Evolutionary conservation across 108 stramenopile species (phyloP).

Genomic region (Cyclotella cryptica): DNA sequence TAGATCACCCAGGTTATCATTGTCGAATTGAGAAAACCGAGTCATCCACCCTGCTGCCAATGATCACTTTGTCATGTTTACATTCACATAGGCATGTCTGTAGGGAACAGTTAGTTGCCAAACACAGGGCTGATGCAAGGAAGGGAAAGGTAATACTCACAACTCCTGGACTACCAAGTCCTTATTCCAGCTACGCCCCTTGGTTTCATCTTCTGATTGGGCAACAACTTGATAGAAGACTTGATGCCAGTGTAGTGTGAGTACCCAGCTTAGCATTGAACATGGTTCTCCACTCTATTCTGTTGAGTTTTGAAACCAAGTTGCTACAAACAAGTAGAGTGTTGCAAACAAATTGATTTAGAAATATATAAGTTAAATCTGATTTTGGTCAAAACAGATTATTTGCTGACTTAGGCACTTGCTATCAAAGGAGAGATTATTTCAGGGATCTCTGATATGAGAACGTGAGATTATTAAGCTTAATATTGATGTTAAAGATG

Average conservation of each 20-base stretch:
- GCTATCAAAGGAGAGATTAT: too few species aligned
- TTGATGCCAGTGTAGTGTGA: neutral
- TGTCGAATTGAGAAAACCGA: conserved; percentile 31
- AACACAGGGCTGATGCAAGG: neutral
- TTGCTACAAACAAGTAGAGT: too few species aligned
- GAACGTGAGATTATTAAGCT: too few species aligned
- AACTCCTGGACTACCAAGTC: conserved; percentile 32
- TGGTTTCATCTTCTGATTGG: conserved; percentile 1
- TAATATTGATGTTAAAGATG: too few species aligned
- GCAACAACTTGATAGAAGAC: neutral
- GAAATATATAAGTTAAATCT: too few species aligned
- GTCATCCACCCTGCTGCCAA: conserved; percentile 28
- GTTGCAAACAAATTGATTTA: too few species aligned
- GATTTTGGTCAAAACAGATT: too few species aligned
- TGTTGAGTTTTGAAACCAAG: too few species aligned
- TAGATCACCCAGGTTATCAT: conserved; percentile 27
- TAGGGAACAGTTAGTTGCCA: neutral
- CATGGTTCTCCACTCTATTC: too few species aligned
- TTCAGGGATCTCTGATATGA: too few species aligned
- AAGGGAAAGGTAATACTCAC: conserved; percentile 15
- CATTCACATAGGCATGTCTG: conserved; percentile 24
- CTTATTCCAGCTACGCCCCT: conserved; percentile 37
- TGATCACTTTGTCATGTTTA: conserved; percentile 38
- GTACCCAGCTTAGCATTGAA: too few species aligned
- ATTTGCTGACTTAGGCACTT: too few species aligned